Percentiles rank a stretch among this genome's conserved stretches.
Conservation (phyloP, 345 rosid genomes). For the Cardamine occulta region DNA sequence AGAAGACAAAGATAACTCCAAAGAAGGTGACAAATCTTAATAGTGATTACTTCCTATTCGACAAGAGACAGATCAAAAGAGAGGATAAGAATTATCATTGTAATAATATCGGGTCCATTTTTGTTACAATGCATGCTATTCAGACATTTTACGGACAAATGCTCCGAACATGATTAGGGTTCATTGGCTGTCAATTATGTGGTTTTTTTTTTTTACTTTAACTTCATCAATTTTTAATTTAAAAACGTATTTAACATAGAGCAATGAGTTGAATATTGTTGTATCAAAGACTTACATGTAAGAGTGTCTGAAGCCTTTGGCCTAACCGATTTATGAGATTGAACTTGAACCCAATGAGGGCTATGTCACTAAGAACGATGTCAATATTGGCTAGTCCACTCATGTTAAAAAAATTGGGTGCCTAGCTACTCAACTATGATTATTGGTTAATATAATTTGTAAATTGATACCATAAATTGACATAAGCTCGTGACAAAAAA, state of each 20-base stretch:
- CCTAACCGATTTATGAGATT: not conserved
- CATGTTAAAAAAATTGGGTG: not conserved
- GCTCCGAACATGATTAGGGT: conserved; percentile 35
- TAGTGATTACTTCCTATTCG: conserved; percentile 46
- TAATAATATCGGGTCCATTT: conserved; percentile 46
- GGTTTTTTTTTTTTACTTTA: conserved; percentile 19
- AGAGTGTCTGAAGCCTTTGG: not conserved
- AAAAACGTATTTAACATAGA: not conserved
- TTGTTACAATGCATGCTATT: conserved; percentile 16
- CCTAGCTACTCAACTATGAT: not conserved
- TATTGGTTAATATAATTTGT: not conserved
- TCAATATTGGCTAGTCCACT: not conserved
- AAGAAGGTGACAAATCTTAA: conserved; percentile 45
- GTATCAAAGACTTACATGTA: not conserved
- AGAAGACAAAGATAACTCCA: conserved; percentile 42
- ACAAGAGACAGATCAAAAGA: conserved; percentile 49
- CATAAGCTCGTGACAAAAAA: not conserved
- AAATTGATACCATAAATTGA: not conserved
- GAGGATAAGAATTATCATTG: conserved; percentile 45
- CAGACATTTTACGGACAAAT: conserved; percentile 38
- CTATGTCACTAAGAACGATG: not conserved
- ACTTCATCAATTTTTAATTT: conserved; percentile 7
- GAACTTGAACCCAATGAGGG: not conserved
- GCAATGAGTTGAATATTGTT: not conserved
- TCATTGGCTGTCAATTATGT: conserved; percentile 37